Evolutionary conservation across 257 asterid species (phyloP), one percentile per base, ranked within the genome.

Genomic region (Nemophila menziesii): DNA sequence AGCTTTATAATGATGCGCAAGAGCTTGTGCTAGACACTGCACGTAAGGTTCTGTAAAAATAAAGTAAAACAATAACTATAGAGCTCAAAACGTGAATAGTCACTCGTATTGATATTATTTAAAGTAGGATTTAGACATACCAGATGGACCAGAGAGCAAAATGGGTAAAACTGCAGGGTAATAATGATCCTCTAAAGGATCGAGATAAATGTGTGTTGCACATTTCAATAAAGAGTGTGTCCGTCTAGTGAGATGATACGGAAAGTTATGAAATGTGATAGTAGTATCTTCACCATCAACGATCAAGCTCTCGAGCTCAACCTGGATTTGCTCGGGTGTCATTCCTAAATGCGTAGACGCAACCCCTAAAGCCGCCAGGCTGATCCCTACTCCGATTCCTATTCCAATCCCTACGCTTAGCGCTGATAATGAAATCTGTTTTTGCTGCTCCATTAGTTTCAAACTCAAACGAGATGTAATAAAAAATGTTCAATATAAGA

Each of bases 361-460:
- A 24, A 78, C 78, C n/a, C n/a, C n/a, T n/a, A 92, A 79, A 16
- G 86, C 69, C 12, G 66, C 92, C 66, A 82, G 52, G 0, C 96
- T 90, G 29, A 79, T 61, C 18, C 96, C 97, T 8, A 82, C 80
- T 16, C 96, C 96, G 5, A 86, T 78, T 23, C n/a, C n/a, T n/a
- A n/a, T n/a, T n/a, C n/a, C n/a, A n/a, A n/a, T n/a, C n/a, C 96
- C 96, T 10, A 86, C 79, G 62, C 94, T 56, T 77, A 86, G 64
- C 60, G 93, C 97, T 29, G 97, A 86, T 69, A 77, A 60, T 27
- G 77, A 48, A 27, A 79, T 65, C 54, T 73, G 82, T 55, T 82
- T 86, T n/a, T n/a, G n/a, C 65, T 82, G 92, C 19, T 82, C 97
- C 97, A 86, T 86, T n/a, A n/a, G n/a, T n/a, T n/a, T n/a, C n/a